Conservation (phyloP, 2,329 filamentous ascomycete species). For the Pyricularia sp. region DNA sequence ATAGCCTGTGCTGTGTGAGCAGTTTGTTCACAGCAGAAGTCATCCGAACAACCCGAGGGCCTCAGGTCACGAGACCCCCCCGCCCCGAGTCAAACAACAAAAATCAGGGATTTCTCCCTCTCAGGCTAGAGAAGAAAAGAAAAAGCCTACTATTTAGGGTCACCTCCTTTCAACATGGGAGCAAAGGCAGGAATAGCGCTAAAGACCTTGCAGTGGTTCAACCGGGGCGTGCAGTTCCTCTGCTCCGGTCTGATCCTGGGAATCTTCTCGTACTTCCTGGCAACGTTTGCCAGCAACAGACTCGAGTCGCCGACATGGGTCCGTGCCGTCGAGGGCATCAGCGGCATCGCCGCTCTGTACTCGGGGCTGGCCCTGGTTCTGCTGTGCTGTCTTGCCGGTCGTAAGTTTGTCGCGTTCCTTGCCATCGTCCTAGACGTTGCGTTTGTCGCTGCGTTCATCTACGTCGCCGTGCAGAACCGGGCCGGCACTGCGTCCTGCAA, state of each 20-base stretch:
- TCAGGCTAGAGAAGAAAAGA: background rate
- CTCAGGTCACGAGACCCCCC: background rate
- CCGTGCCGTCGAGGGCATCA: conserved; percentile 69
- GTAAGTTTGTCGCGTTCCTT: conserved; percentile 61
- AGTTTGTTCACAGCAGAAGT: background rate
- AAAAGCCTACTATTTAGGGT: background rate
- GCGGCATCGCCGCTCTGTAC: conserved; percentile 68
- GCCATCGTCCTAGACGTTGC: conserved; percentile 68
- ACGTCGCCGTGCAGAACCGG: conserved; percentile 67
- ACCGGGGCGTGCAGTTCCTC: conserved; percentile 66
- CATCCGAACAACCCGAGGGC: background rate
- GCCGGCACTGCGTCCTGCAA: conserved; percentile 57
- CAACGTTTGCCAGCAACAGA: conserved; percentile 57
- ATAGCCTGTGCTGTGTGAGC: background rate
- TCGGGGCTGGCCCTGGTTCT: conserved; percentile 61
- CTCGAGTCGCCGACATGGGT: conserved; percentile 53
- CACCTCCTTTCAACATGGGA: conserved; percentile 38
- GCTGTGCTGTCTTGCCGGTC: conserved; percentile 71
- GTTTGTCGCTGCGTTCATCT: conserved; percentile 72
- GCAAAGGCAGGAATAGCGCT: conserved; percentile 50
- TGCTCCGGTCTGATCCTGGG: conserved; percentile 66
- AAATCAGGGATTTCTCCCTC: background rate
- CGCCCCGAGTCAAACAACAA: background rate
- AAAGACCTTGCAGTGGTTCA: conserved; percentile 57
- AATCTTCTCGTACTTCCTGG: conserved; percentile 79